A percentile compares a stretch with the other conserved stretches of the same genome.
phyloP scores from a whole-genome alignment of 768 basidiomycete species.

The Agaricus subrufescens region DNA sequence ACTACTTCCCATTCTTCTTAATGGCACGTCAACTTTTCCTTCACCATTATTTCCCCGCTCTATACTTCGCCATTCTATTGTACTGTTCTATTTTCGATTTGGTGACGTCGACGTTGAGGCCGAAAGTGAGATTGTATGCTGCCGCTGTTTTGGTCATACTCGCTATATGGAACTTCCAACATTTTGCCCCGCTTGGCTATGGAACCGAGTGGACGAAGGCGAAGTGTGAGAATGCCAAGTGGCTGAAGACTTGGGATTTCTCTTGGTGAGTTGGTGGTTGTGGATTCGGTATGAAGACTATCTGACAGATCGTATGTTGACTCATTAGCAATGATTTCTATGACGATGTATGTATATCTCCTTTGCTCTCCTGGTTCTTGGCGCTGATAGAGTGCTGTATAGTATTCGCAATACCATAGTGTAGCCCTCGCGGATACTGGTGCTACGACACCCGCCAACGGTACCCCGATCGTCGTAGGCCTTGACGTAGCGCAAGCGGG shows the following conservation, averaged over 20 bases:
- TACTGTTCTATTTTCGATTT: constrained; percentile 80
- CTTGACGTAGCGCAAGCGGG: constrained; percentile 23
- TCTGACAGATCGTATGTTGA: constrained; percentile 1
- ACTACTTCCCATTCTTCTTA: constrained; percentile 96
- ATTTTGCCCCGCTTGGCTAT: constrained; percentile 81
- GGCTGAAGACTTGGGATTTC: constrained; percentile 97
- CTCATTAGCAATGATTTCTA: constrained; percentile 57
- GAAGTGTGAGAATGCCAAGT: constrained; percentile 72
- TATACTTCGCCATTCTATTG: constrained; percentile 89
- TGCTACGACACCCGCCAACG: constrained; percentile 29
- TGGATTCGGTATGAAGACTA: neutral
- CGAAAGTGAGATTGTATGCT: constrained; percentile 74
- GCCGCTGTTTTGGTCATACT: constrained; percentile 70
- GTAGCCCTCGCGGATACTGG: constrained; percentile 34
- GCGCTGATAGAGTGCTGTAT: neutral
- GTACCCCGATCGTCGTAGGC: constrained; percentile 52
- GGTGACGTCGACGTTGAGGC: constrained; percentile 71
- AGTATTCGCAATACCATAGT: constrained; percentile 57
- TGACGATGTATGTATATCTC: constrained; percentile 48
- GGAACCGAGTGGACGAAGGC: constrained; percentile 82
- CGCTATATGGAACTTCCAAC: constrained; percentile 71
- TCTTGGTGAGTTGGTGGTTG: constrained; percentile 52
- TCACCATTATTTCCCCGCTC: constrained; percentile 95
- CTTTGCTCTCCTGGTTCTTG: neutral
- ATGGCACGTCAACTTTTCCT: constrained; percentile 97